These are phyloP conservation scores for Debaryomyces subglobosus DNA, from an alignment of 1,139 yeast species.

Conservation along the genomic window DNA sequence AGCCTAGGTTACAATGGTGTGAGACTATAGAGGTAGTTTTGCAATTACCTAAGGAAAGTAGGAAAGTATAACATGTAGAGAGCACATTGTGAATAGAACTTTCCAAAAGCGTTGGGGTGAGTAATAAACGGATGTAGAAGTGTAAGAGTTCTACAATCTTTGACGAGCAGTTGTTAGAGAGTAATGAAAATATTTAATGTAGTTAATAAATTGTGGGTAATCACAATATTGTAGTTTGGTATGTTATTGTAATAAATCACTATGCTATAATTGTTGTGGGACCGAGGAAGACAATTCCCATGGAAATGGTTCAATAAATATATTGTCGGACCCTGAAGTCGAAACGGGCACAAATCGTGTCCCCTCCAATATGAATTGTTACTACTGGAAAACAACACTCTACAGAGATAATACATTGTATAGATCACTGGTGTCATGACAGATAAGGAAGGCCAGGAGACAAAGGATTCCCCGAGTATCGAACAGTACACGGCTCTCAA, in stretches of 20 bases:
- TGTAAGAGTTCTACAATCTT: no score
- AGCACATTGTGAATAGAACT: no score
- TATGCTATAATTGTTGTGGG: no score
- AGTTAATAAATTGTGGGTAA: no score
- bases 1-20: background rate
- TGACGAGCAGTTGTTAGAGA: no score
- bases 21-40: background rate
- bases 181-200: no score
- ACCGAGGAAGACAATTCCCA: no score
- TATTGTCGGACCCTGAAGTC: background rate
- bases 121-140: background rate
- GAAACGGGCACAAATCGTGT: background rate
- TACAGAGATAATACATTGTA: background rate
- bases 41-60: background rate
- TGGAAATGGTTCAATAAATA: no score
- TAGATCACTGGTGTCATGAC: constrained; percentile 4
- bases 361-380: background rate
- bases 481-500: constrained; percentile 71
- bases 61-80: background rate
- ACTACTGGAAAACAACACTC: background rate
- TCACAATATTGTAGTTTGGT: no score
- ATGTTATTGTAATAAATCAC: no score
- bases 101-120: background rate
- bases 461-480: constrained; percentile 6
- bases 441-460: constrained; percentile 7